phyloP scores from a whole-genome alignment of 2,329 filamentous ascomycete genomes.

The Epichloe sp. region DNA sequence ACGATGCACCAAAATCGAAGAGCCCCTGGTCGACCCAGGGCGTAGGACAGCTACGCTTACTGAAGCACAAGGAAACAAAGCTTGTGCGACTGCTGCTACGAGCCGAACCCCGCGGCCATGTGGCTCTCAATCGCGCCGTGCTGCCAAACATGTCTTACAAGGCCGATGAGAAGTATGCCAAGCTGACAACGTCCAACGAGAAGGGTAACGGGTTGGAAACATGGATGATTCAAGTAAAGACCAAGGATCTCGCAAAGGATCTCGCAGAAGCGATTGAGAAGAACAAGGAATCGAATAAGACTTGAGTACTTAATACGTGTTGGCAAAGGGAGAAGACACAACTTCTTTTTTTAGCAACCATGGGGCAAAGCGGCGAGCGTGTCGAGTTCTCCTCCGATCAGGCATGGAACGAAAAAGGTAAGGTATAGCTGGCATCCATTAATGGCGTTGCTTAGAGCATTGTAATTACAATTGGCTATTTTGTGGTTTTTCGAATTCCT shows the following conservation, averaged over 20 bases:
- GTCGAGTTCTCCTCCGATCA: neutral
- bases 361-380: conserved; percentile 1
- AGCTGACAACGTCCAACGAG: conserved; percentile 43
- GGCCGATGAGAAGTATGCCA: conserved; percentile 46
- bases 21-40: conserved; percentile 57
- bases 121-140: conserved; percentile 59
- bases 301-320: conserved; percentile 15
- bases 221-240: conserved; percentile 62
- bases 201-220: conserved; percentile 48
- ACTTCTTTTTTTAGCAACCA: neutral
- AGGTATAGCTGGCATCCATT: conserved; percentile 3
- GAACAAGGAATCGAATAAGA: conserved; percentile 44
- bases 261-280: conserved; percentile 39
- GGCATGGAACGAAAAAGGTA: neutral
- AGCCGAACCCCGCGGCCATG: conserved; percentile 59
- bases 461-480: conserved; percentile 1
- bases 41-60: conserved; percentile 55
- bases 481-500: neutral
- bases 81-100: conserved; percentile 57
- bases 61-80: conserved; percentile 59
- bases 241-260: conserved; percentile 40
- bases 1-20: conserved; percentile 32
- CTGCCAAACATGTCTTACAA: conserved; percentile 51
- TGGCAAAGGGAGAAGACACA: neutral
- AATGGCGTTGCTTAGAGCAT: conserved; percentile 7